Percentiles rank a stretch among this genome's conserved stretches.
Conservation (phyloP, 495 filamentous ascomycete genomes). For the Cryomyces antarcticus region DNA sequence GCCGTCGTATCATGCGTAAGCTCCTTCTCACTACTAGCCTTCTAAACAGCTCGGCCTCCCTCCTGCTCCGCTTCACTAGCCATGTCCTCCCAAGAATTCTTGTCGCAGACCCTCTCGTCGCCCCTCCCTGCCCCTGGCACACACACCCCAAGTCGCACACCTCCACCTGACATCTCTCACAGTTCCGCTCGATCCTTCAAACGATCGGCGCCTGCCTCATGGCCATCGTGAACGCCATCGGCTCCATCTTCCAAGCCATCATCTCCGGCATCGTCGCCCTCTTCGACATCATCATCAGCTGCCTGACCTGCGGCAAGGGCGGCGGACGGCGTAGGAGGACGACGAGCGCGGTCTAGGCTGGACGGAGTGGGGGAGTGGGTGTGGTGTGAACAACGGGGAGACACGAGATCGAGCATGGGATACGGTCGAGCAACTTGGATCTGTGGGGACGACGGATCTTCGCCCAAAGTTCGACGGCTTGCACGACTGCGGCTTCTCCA, state of each 20-base stretch:
- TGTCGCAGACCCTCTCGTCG: slow-evolving; percentile 38
- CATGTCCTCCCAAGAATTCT: slow-evolving; percentile 4
- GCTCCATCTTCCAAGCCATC: slow-evolving; percentile 52
- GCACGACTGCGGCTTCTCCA: too few species aligned
- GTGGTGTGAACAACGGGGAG: too few species aligned
- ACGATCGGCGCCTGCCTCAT: slow-evolving; percentile 71
- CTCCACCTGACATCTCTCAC: slow-evolving; percentile 7
- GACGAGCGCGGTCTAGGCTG: slow-evolving; percentile 7
- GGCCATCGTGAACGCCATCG: slow-evolving; percentile 67
- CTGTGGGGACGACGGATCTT: too few species aligned
- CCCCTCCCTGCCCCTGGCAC: neutral
- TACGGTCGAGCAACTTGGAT: too few species aligned
- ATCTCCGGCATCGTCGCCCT: slow-evolving; percentile 62
- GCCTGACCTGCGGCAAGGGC: slow-evolving; percentile 10
- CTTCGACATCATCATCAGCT: slow-evolving; percentile 39
- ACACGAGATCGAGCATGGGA: too few species aligned
- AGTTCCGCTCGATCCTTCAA: slow-evolving; percentile 64
- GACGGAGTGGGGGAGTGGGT: too few species aligned
- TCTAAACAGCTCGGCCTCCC: neutral
- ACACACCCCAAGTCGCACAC: neutral
- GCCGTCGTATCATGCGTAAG: slow-evolving; percentile 91
- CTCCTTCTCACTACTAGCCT: slow-evolving; percentile 8
- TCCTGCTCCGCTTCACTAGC: neutral
- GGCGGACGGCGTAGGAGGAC: slow-evolving; percentile 2
- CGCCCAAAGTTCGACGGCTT: too few species aligned